Evolutionary conservation across 1,139 yeast genomes (phyloP), one percentile per base, ranked within the genome.

Genomic region (Pichia sp.): DNA sequence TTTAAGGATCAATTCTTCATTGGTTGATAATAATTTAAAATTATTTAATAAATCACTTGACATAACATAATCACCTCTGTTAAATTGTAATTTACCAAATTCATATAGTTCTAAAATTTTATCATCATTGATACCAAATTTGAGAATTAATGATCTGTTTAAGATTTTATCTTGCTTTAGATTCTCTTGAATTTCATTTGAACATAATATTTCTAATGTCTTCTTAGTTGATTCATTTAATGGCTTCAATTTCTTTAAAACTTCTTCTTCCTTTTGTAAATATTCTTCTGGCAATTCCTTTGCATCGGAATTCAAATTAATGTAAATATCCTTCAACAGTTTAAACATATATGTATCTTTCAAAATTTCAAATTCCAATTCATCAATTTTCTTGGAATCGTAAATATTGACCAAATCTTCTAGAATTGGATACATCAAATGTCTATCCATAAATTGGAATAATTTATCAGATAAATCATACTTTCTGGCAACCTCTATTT

Each of bases 21-120:
- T 73, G 34, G 76, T 73, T 20, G 82, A 76, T 27, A 79, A 65
- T 16, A 75, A 70, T 60, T 81, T 68, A 61, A 77, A 79, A 60
- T 76, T 79, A 57, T 73, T 73, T 51, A 79, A 64, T 52, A 77
- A 66, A 59, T 78, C 82, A 25, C 78, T 69, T 13, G 83, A 80
- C 65, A 74, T 71, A 44, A 69, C 73, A 62, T 78, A 79, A 57
- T 77, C 77, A 54, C 84, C 84, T 59, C 79, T 70, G 64, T 76
- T 76, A 64, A 76, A 79, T 61, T 77, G 80, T 57, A 76, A 71
- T 60, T 77, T 78, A 45, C 82, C 84, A 60, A 72, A 76, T 53
- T 75, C 72, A 61, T 75, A 79, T 40, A 79, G 64, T 50, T 70
- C 73, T 54, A 73, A 66, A 53, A 79, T 75, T 59, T 73, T 70